Conservation (phyloP, 148 eudicot species). For the Nepenthes gracilis region DNA sequence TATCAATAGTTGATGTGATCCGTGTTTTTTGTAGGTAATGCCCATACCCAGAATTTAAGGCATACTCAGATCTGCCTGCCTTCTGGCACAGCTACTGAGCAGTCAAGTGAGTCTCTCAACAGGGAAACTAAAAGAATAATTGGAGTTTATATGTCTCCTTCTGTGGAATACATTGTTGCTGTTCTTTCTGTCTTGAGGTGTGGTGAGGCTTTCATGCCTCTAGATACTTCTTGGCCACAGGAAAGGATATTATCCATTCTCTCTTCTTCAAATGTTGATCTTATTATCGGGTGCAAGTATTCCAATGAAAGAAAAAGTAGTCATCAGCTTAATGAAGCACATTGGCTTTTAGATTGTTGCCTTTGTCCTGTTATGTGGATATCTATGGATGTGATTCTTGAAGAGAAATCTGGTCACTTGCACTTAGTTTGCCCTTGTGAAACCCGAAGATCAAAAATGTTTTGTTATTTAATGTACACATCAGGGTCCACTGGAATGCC, state of each 20-base stretch:
- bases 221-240: constrained; percentile 81
- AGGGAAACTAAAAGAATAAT: constrained; percentile 27
- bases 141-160: constrained; percentile 68
- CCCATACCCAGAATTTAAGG: too few species aligned
- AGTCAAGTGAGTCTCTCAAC: constrained; percentile 8
- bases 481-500: constrained; percentile 93
- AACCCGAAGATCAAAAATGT: constrained; percentile 25
- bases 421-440: constrained; percentile 63
- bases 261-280: constrained; percentile 50
- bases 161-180: constrained; percentile 58
- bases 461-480: constrained; percentile 87
- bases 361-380: constrained; percentile 32
- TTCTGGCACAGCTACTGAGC: constrained; percentile 6
- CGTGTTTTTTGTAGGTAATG: neutral
- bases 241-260: constrained; percentile 48
- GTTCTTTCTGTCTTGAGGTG: constrained; percentile 68
- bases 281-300: constrained; percentile 38
- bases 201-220: constrained; percentile 72
- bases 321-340: constrained; percentile 26
- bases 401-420: constrained; percentile 25
- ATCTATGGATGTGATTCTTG: constrained; percentile 23
- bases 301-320: constrained; percentile 17
- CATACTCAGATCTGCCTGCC: neutral
- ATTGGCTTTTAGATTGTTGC: constrained; percentile 38
- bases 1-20: too few species aligned